Percentiles rank a stretch among this genome's conserved stretches.
These are phyloP conservation scores for Syzygium aqueum DNA, from an alignment of 345 rosid genomes.

Conservation along the genomic window DNA sequence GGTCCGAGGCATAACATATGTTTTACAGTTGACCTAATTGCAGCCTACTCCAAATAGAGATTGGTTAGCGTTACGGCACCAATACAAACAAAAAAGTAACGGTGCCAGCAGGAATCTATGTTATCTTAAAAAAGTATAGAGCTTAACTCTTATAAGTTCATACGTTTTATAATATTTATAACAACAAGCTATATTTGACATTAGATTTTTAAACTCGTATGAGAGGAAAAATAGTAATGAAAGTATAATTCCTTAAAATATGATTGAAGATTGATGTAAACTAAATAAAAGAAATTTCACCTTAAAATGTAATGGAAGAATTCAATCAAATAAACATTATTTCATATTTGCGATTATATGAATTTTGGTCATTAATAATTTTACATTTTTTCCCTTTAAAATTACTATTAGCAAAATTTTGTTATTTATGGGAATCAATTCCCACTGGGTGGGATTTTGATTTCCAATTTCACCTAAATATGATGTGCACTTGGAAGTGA, in stretches of 20 bases:
- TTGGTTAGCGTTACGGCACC: not conserved
- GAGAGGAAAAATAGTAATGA: not conserved
- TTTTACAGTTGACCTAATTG: too few species aligned
- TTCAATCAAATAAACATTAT: not conserved
- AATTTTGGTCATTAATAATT: not conserved
- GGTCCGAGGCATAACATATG: too few species aligned
- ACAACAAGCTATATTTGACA: not conserved
- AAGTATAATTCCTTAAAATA: not conserved
- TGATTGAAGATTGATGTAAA: not conserved
- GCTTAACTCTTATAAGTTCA: not conserved
- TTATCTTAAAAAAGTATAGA: not conserved
- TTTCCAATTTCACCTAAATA: not conserved
- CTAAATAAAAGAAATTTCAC: not conserved
- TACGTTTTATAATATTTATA: not conserved
- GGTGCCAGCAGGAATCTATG: not conserved
- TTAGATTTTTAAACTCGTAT: not conserved
- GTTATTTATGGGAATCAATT: too few species aligned
- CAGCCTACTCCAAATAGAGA: not conserved
- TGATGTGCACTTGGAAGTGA: not conserved
- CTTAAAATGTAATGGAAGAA: not conserved
- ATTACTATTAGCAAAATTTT: too few species aligned
- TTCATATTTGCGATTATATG: not conserved
- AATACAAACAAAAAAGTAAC: too few species aligned
- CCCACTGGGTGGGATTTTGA: too few species aligned
- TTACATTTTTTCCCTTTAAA: not conserved